Evolutionary conservation across 2,329 filamentous ascomycete genomes (phyloP), one percentile per base, ranked within the genome.

Genomic region (Beauveria sp.): DNA sequence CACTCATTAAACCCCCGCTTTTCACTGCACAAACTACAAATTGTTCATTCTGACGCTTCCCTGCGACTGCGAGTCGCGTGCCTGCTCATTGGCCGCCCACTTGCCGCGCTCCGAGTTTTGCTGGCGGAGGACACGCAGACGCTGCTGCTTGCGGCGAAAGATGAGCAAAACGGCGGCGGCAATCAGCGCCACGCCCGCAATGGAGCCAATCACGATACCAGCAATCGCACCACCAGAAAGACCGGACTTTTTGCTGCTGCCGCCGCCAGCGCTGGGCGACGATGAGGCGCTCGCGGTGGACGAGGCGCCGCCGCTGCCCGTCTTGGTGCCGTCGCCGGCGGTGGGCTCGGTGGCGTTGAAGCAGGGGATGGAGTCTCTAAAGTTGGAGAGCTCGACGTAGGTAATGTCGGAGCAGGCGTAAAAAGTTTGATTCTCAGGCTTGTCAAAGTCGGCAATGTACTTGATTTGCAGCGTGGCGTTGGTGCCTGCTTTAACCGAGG

Each of bases 181-280:
- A 9, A 92, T 70, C 10, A 90, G 70, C 1, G 80, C 78, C 5
- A 84, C 80, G 48, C 84, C 89, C 10, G 83, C 76, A 9, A 93
- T 72, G 3, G 85, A 81, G 37, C 90, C 90, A 63, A 92, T 78
- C 2, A 89, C 88, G 62, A 90, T 87, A 1, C 89, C 90, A 3
- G 89, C 90, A 68, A 92, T 91, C 22, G 84, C 82, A 47, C 88
- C 89, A 22, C 84, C 84, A 16, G 85, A 86, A 12, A 92, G 77
- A 2, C 70, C 70, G 57, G 66, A 64, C 62, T 67, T 65, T 59
- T 66, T 67, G 47, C 64, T 66, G 24, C 68, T 40, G 12, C 22
- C 5, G 30, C 40, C n/a, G 43, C 65, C 34, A 68, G 66, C 30
- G 14, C 48, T n/a, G 9, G 57, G 41, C 24, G 56, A 34, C 30